A percentile compares a stretch with the other conserved stretches of the same genome.
These are phyloP conservation scores for Prunus campanulata DNA, from an alignment of 306 rosid genomes.

Conservation along the genomic window DNA sequence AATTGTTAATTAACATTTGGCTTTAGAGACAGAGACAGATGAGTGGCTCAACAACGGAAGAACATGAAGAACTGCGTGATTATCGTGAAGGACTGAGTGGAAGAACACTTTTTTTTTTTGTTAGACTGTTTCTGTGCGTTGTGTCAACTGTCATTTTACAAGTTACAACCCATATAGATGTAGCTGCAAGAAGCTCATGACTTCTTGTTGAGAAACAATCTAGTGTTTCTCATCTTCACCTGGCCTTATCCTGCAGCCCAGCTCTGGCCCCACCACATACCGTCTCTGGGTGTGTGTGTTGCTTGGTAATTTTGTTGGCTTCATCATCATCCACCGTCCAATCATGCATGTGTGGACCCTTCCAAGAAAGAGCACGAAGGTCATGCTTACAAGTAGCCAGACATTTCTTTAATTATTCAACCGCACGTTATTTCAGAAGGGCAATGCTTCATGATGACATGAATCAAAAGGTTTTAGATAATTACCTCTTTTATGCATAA, in stretches of 20 bases:
- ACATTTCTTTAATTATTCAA: background rate
- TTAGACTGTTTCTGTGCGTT: background rate
- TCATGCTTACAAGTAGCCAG: conserved; percentile 2
- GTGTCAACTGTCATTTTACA: conserved; percentile 41
- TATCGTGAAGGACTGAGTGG: conserved; percentile 53
- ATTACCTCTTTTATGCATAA: background rate
- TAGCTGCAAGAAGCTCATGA: conserved; percentile 64
- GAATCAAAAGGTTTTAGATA: conserved; percentile 1
- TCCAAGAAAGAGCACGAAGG: background rate
- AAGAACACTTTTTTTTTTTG: conserved; percentile 11
- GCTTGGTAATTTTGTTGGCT: no score
- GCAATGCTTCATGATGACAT: conserved; percentile 1
- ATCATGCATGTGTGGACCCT: background rate
- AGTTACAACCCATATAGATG: conserved; percentile 13
- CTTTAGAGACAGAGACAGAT: background rate
- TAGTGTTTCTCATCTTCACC: conserved; percentile 26
- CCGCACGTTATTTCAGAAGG: conserved; percentile 5
- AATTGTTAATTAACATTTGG: background rate
- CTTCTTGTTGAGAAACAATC: conserved; percentile 17
- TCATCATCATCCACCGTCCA: conserved; percentile 15
- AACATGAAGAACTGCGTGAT: conserved; percentile 52
- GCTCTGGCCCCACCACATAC: conserved; percentile 11
- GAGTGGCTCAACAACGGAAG: conserved; percentile 20
- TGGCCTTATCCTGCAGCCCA: conserved; percentile 22
- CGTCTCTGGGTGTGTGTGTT: background rate